Conservation (phyloP, 148 eudicot species). For the Dysphania ambrosioides region DNA sequence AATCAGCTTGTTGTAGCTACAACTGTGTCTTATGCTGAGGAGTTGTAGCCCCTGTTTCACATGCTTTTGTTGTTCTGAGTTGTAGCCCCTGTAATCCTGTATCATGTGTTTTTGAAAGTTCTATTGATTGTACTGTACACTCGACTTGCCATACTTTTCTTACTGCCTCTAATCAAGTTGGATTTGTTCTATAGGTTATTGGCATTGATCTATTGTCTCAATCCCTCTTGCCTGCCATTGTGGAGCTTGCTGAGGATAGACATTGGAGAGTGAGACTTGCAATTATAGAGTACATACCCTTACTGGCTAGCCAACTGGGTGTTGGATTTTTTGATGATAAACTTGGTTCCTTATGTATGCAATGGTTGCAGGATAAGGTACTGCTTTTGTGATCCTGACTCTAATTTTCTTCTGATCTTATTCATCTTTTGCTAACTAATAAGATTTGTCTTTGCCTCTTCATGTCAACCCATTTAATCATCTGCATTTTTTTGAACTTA, state of each 20-base stretch:
- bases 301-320: constrained; percentile 96
- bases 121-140: neutral
- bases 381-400: neutral
- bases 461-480: neutral
- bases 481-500: neutral
- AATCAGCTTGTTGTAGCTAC: no score
- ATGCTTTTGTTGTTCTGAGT: no score
- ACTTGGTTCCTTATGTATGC: constrained; percentile 97
- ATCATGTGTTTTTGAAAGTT: neutral
- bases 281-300: constrained; percentile 90
- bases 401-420: neutral
- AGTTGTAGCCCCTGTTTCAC: constrained; percentile 3
- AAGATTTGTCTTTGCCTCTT: neutral
- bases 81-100: no score
- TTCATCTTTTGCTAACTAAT: neutral
- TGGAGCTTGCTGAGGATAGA: constrained; percentile 98
- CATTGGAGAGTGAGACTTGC: constrained; percentile 99
- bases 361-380: constrained; percentile 98
- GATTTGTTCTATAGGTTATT: constrained; percentile 62
- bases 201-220: constrained; percentile 94
- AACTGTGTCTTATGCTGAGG: no score
- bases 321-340: constrained; percentile 98
- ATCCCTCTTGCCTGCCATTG: constrained; percentile 93
- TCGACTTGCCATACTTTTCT: constrained; percentile 2
- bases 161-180: constrained; percentile 9